Base-by-base conservation (phyloP, 495 filamentous ascomycete species). In the Daldinia decipiens region DNA sequence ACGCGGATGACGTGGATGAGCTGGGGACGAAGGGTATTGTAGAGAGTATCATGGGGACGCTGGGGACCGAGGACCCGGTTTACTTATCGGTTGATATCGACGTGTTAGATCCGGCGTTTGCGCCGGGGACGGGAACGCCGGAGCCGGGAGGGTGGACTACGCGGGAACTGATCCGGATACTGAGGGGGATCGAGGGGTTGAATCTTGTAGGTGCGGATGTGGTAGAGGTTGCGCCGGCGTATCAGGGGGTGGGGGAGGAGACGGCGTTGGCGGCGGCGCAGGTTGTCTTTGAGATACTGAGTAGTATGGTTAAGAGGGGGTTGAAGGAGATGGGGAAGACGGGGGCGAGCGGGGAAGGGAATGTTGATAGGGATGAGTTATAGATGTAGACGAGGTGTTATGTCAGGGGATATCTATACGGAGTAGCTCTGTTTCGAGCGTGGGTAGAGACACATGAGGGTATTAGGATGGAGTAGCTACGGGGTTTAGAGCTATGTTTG, bases 211-310 rank as follows among this genome's bases (percentile, higher is more conserved):
- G 91, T 0, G 90, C 88, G 4, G 91, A 92, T 79, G 89, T 95
- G 67, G 93, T 97, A 24, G 93, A 97, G 85, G 93, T 97, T 13
- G 89, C 90, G 51, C 93, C 93, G 1, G 91, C 92, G 12, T 95
- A 97, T 77, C 92, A 95, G 79, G 92, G 92, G 5, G 87, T 85
- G 54, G 92, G 90, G 0, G 93, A 97, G 84, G 89, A 90, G 74
- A 97, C 93, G 40, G 92, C 92, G 53, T 82, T 95, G 70, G 92
- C 91, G n/a, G 93, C 90, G 0, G 91, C 92, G 9, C 92, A 95
- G 82, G 86, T 91, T 21, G 90, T 89, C 17, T 96, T 89, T 78
- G 92, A 96, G 83, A 87, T 95, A 55, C 82, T 95, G 78, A 94
- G 89, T 21, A 88, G 90, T 55, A 90, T 93, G 86, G 91, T 93